phyloP scores from a whole-genome alignment of 2,329 filamentous ascomycete species.

The Hypomyces perniciosus region DNA sequence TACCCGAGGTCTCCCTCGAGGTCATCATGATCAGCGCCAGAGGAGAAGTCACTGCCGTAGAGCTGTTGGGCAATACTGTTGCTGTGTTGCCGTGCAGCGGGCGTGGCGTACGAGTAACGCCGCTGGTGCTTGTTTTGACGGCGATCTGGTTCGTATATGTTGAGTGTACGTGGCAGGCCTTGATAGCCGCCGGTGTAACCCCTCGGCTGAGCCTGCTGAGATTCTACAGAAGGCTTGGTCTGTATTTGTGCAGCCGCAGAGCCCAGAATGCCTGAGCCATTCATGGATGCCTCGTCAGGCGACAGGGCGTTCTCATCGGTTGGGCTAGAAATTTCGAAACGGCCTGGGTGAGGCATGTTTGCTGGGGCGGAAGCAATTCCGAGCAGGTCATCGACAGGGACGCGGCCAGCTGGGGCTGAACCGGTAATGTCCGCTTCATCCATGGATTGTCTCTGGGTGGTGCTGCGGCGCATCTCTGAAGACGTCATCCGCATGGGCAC shows the following conservation, averaged over 20 bases:
- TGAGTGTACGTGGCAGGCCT: constrained; percentile 35
- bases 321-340: constrained; percentile 60
- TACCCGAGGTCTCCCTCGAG: constrained; percentile 91
- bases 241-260: not conserved
- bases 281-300: constrained; percentile 27
- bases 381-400: constrained; percentile 60
- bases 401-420: constrained; percentile 27
- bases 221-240: not conserved
- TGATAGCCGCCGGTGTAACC: constrained; percentile 34
- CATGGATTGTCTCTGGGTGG: constrained; percentile 43
- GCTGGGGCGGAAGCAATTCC: constrained; percentile 55
- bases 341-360: constrained; percentile 67
- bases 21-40: constrained; percentile 62
- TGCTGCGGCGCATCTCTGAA: constrained; percentile 70
- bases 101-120: constrained; percentile 48
- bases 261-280: constrained; percentile 16
- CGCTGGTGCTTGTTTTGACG: constrained; percentile 40
- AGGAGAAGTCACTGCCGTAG: constrained; percentile 32
- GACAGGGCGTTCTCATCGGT: constrained; percentile 36
- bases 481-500: constrained; percentile 83
- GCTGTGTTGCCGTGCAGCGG: constrained; percentile 41
- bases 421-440: constrained; percentile 85
- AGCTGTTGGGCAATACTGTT: constrained; percentile 49
- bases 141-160: constrained; percentile 40
- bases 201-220: constrained; percentile 12